A percentile compares a stretch with the other conserved stretches of the same genome.
phyloP scores from a whole-genome alignment of 805 yeast genomes.

The Metschnikowia lachancei region DNA sequence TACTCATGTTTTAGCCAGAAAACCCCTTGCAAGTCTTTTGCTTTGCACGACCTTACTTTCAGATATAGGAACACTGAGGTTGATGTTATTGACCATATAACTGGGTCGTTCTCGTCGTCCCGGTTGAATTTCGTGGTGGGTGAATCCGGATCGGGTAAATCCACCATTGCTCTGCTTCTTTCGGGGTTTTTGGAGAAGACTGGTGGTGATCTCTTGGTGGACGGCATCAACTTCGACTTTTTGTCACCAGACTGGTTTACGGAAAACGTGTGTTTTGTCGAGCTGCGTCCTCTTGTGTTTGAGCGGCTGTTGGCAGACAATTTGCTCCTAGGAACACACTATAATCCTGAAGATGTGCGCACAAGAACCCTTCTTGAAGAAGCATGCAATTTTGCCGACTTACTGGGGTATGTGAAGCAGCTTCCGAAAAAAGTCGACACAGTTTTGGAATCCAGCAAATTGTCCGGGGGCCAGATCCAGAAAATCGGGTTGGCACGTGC shows the following conservation, averaged over 20 bases:
- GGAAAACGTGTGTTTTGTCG: conserved; percentile 66
- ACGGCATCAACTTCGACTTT: conserved; percentile 45
- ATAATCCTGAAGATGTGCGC: conserved; percentile 6
- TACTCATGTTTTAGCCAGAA: conserved; percentile 6
- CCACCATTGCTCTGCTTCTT: conserved; percentile 68
- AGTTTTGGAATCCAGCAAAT: conserved; percentile 38
- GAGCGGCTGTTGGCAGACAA: conserved; percentile 19
- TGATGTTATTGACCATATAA: conserved; percentile 47
- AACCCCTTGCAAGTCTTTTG: neutral
- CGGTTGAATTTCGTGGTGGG: conserved; percentile 70
- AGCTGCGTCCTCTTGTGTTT: conserved; percentile 67
- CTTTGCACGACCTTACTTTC: conserved; percentile 49
- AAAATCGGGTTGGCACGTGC: conserved; percentile 85
- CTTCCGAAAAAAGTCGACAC: conserved; percentile 59
- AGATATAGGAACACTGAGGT: conserved; percentile 58
- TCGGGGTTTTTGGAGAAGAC: conserved; percentile 53
- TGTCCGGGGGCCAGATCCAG: conserved; percentile 94
- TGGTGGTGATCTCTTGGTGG: conserved; percentile 59
- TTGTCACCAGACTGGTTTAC: conserved; percentile 53
- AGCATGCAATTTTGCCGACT: conserved; percentile 42
- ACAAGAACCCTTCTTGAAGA: conserved; percentile 9
- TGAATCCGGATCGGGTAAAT: conserved; percentile 89
- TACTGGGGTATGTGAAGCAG: conserved; percentile 47
- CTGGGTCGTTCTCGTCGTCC: conserved; percentile 45
- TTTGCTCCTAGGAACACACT: conserved; percentile 18